Evolutionary conservation across 805 yeast species (phyloP), one percentile per base, ranked within the genome.

Genomic region (Teunomyces gatunensis): DNA sequence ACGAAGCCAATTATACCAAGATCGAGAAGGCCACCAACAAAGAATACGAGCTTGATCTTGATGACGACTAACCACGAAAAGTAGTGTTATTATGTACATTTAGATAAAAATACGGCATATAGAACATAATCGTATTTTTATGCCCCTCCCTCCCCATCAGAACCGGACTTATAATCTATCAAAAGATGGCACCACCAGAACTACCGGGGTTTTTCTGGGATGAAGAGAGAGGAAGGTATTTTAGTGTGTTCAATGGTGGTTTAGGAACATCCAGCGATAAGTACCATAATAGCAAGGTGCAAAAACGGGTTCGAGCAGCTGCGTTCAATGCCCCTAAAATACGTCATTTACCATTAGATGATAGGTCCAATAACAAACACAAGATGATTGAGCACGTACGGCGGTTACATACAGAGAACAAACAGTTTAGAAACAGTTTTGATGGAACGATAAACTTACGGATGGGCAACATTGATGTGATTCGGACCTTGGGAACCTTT

Each of bases 151-250:
- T 11, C 13, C 9, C 15, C 13, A 15, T 18, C n/a, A 37, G 21
- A 18, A 10, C 20, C 5, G 20, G 20, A 5, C 13, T 11, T 3
- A 17, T 20, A 18, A 21, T 25, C n/a, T 23, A 9, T 25, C 27
- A 23, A 17, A 13, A 7, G 11, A 39, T 12, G 30, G 12, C 17
- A 1, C 17, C 27, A 39, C 62, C 58, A 25, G 57, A 60, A 29
- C 59, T 68, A 20, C 73, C 73, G 3, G 73, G 73, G 0, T 67
- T 51, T 42, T 59, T 60, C 52, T 69, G 47, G 46, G 75, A 69
- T 44, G 54, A 47, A 27, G 55, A 48, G 35, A 59, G 54, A 43
- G 57, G 55, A 6, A 54, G 58, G 41, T 69, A 68, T 52, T 69
- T 69, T 57, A 62, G 63, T 44, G 61, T 69, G 18, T 53, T 58